Base-by-base conservation (phyloP, 805 yeast species). In the Zygoascus ofunaensis region DNA sequence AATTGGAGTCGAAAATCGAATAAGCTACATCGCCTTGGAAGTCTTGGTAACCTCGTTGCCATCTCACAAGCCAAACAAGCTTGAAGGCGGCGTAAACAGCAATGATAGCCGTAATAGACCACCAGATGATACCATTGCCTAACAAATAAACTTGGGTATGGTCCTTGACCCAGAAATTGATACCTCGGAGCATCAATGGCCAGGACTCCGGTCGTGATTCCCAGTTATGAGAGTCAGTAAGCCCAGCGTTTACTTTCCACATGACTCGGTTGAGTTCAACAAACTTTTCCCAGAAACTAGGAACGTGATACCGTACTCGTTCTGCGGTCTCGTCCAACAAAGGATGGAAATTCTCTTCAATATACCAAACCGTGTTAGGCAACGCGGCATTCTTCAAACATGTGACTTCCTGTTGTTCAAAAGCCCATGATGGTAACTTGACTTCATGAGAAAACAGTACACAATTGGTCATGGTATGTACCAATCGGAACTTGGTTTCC, bases 381-480 rank as follows among this genome's bases (percentile, higher is more conserved):
- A 70, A 60, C 15, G 77, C 75, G 12, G 97, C 92, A 22, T 76
- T 76, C 42, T 79, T 80, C 43, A 87, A 73, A 61, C 98, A 92
- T 34, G 87, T 65, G 8, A 90, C 94, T 68, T 92, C 98, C 63
- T 82, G 85, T 60, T 87, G 96, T 47, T 71, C 72, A 54, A 73
- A 74, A 1, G 84, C 97, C 94, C 94, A 84, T 5, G 71, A 72
- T n/a, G 96, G 96, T 34, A 92, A 68, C 57, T 71, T 75, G 18
- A 72, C 72, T 37, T 73, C 74, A 58, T 89, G 94, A n/a, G 87
- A 77, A 54, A 87, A 63, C 45, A 92, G 62, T 17, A 70, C 68
- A 63, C 98, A 92, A 24, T 73, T 70, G 24, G 83, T 75, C 34
- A 80, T 79, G 15, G 70, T 63, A 61, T 85, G 94, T 43, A 71